Conservation (phyloP, 371 early-diverging fungal species). For the Apophysomyces trapeziformis region DNA sequence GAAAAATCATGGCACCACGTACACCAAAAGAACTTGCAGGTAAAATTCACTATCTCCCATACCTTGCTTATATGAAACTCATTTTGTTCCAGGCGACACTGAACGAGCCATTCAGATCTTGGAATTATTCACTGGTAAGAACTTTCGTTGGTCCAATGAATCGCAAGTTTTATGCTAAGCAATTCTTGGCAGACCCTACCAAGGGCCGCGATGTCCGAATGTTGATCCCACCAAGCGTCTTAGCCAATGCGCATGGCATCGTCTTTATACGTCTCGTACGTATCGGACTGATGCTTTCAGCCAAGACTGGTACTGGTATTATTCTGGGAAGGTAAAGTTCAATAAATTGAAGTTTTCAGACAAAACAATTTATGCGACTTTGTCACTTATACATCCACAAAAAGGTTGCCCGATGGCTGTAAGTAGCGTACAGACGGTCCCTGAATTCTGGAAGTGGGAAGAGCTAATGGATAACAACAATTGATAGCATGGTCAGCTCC, state of each 20-base stretch:
- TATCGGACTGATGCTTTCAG: conserved; percentile 38
- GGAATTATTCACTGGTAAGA: conserved; percentile 39
- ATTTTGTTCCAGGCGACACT: conserved; percentile 31
- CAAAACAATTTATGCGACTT: background rate
- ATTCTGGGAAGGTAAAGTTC: conserved; percentile 43
- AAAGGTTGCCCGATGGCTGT: conserved; percentile 47
- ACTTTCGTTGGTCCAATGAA: too few relatives aligned
- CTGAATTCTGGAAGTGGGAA: background rate
- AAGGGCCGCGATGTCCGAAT: conserved; percentile 31
- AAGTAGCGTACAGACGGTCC: conserved; percentile 6
- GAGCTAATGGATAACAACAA: background rate
- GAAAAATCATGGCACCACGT: conserved; percentile 4
- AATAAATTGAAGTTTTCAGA: too few relatives aligned
- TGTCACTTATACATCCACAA: background rate
- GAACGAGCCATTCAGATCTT: conserved; percentile 39
- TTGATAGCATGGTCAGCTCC: conserved; percentile 51
- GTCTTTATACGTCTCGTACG: conserved; percentile 39
- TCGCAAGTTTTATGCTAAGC: background rate
- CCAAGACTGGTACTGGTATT: conserved; percentile 42
- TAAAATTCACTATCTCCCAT: background rate
- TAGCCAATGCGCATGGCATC: conserved; percentile 44
- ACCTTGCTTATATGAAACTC: background rate
- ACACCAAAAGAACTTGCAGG: conserved; percentile 14
- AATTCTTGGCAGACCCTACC: conserved; percentile 16
- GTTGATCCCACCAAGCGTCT: conserved; percentile 37